Base-by-base conservation (phyloP, 202 grass and related monocot genomes). In the Sporobolus alterniflorus region DNA sequence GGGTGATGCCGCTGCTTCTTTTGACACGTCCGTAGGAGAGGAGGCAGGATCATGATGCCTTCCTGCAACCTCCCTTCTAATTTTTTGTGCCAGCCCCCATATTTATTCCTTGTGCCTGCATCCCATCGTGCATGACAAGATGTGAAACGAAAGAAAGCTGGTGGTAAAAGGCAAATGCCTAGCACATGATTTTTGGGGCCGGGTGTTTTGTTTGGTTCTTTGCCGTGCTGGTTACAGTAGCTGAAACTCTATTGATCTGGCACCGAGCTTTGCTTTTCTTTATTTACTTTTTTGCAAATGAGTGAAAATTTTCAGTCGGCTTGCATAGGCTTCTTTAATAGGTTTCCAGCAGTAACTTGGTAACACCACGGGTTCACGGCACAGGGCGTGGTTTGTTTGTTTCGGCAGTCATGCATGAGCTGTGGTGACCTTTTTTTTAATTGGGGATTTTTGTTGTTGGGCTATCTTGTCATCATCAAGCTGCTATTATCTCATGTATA, bases 131-230 rank as follows among this genome's bases (percentile, higher is more conserved):
- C 29, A 16, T 79, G 86, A 85, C 74, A 86, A 80, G 78, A 89
- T 86, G 82, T 92, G 83, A 90, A 83, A 83, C 40, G 84, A 90
- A 83, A 87, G 84, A 87, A 90, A 87, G 88, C 42, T 30, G 42
- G 10, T 68, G 51, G 76, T 73, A 75, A 86, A 89, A 86, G 86
- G 82, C 79, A 67, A 82, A 47, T 62, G 73, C 43, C 74, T 39
- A 69, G 83, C 61, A 73, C 47, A 17, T 25, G 39, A 52, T 51
- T 87, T 84, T 76, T 76, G 5, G 84, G 21, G 46, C 78, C 22
- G 49, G 71, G 18, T 52, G 67, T 71, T 76, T 63, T 20, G 69
- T 78, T 79, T 74, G 26, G 67, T 54, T 68, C 49, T 4, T 10
- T 80, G 81, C 26, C 65, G 64, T 80, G 49, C n/a, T n/a, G n/a